phyloP scores from a whole-genome alignment of 805 yeast species.

The Blastobotrys terrestris region DNA sequence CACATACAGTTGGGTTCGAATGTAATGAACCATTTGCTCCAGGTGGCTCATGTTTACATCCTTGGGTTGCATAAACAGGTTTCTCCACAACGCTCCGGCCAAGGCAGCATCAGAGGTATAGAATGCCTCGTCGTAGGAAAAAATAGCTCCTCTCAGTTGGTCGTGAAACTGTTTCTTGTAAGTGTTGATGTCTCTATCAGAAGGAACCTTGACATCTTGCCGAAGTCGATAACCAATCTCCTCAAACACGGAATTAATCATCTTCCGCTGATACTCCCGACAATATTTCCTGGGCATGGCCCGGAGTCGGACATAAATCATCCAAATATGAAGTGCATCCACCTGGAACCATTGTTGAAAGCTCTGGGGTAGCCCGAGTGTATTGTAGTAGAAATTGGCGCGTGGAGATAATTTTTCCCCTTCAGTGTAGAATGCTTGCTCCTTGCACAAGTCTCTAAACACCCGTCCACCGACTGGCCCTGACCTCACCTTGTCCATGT shows the following conservation, averaged over 20 bases:
- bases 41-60: slow-evolving; percentile 76
- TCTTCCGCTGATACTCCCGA: slow-evolving; percentile 81
- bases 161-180: slow-evolving; percentile 86
- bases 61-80: slow-evolving; percentile 78
- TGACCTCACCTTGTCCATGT: slow-evolving; percentile 87
- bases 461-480: slow-evolving; percentile 91
- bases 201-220: slow-evolving; percentile 77
- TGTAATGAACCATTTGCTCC: slow-evolving; percentile 85
- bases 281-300: slow-evolving; percentile 91
- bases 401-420: slow-evolving; percentile 39
- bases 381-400: slow-evolving; percentile 81
- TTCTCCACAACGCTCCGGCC: slow-evolving; percentile 53
- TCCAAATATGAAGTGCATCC: slow-evolving; percentile 87
- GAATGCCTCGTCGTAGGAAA: slow-evolving; percentile 90
- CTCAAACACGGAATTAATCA: slow-evolving; percentile 80
- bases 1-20: slow-evolving; percentile 84
- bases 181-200: slow-evolving; percentile 75
- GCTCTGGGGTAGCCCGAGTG: slow-evolving; percentile 73
- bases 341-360: slow-evolving; percentile 97
- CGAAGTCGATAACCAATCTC: slow-evolving; percentile 84
- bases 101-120: slow-evolving; percentile 48
- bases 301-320: slow-evolving; percentile 89
- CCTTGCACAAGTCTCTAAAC: slow-evolving; percentile 81
- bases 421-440: slow-evolving; percentile 42
- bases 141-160: slow-evolving; percentile 82